Evolutionary conservation across 2,329 filamentous ascomycete species (phyloP).

Genomic region (Neoascochyta sp.): DNA sequence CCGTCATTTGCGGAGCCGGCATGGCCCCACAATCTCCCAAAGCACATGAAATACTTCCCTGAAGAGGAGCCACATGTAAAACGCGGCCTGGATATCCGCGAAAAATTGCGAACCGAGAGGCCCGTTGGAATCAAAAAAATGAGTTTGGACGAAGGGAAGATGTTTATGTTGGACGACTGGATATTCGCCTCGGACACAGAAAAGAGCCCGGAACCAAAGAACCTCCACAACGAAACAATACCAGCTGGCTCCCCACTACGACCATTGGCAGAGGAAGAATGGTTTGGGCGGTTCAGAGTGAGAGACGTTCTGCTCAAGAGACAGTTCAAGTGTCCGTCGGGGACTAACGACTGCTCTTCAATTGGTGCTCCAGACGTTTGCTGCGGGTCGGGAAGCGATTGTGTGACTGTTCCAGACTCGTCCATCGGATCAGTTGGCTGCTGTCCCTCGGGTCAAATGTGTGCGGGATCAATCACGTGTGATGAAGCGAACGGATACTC

Average conservation of each 20-base stretch:
- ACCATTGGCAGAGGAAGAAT: conserved; percentile 23
- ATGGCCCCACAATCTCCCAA: conserved; percentile 49
- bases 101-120: conserved; percentile 38
- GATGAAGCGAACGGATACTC: conserved; percentile 55
- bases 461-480: conserved; percentile 63
- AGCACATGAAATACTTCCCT: conserved; percentile 46
- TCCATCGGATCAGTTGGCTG: conserved; percentile 69
- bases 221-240: conserved; percentile 19
- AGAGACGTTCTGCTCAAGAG: conserved; percentile 48
- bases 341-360: conserved; percentile 60
- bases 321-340: conserved; percentile 62
- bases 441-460: conserved; percentile 63
- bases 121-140: conserved; percentile 70
- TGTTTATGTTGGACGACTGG: conserved; percentile 68
- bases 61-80: conserved; percentile 45
- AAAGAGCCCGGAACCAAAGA: conserved; percentile 8
- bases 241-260: conserved; percentile 28
- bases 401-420: conserved; percentile 52
- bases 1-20: conserved; percentile 32
- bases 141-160: conserved; percentile 65
- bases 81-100: conserved; percentile 40
- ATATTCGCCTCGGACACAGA: conserved; percentile 39
- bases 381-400: conserved; percentile 63
- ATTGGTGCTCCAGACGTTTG: conserved; percentile 69
- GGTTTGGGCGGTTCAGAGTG: conserved; percentile 37